Evolutionary conservation across 2,329 filamentous ascomycete species (phyloP).

Genomic region (Calonectria hongkongensis): DNA sequence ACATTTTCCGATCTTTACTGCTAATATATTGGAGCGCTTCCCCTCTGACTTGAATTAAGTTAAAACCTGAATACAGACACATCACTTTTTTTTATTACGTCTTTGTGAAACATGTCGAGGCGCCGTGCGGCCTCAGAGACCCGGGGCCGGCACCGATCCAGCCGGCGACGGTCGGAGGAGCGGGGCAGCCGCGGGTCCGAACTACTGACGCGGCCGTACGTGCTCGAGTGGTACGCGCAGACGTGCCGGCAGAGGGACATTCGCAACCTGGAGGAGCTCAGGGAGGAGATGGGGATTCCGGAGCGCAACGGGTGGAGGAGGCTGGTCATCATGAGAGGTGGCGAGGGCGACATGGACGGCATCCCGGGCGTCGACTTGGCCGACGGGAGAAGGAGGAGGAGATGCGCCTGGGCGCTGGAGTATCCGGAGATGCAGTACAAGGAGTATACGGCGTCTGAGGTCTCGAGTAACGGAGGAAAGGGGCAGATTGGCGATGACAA

Average conservation of each 20-base stretch:
- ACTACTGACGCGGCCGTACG: conserved; percentile 45
- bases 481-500: conserved; percentile 10
- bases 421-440: conserved; percentile 48
- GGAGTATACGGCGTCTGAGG: background rate
- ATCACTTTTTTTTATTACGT: background rate
- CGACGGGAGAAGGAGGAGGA: conserved; percentile 30
- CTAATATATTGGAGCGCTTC: background rate
- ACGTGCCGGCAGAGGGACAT: conserved; percentile 48
- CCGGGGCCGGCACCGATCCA: conserved; percentile 42
- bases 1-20: background rate
- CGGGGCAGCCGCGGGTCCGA: conserved; percentile 41
- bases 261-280: conserved; percentile 42
- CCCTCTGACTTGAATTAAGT: background rate
- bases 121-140: conserved; percentile 44
- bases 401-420: conserved; percentile 49
- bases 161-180: conserved; percentile 48
- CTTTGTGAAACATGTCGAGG: conserved; percentile 44
- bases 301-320: conserved; percentile 48
- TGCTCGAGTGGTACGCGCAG: conserved; percentile 52
- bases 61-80: background rate
- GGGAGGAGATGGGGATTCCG: conserved; percentile 44
- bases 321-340: conserved; percentile 48
- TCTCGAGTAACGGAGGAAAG: conserved; percentile 5
- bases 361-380: conserved; percentile 46
- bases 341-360: conserved; percentile 47